phyloP scores from a whole-genome alignment of 495 filamentous ascomycete species.

The Stereocaulon alpinum region DNA sequence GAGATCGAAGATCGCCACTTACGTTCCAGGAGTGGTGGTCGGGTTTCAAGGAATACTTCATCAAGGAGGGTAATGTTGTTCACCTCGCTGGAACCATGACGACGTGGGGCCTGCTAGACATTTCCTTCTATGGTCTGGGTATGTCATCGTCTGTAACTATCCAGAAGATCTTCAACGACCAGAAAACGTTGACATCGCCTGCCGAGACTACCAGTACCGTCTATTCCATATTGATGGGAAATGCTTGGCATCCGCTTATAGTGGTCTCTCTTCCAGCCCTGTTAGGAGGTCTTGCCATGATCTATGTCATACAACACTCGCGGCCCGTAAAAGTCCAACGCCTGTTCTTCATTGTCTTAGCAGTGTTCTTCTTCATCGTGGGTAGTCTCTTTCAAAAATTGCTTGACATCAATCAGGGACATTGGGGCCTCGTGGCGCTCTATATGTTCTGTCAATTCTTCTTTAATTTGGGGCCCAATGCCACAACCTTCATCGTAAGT shows the following conservation, averaged over 20 bases:
- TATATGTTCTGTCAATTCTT: conserved; percentile 1
- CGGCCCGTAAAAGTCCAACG: background rate
- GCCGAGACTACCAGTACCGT: background rate
- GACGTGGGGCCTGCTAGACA: background rate
- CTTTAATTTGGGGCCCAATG: background rate
- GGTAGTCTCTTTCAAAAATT: background rate
- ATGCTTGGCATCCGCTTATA: background rate
- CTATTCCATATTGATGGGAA: background rate
- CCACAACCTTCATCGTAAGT: background rate
- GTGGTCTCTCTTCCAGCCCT: background rate
- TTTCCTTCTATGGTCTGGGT: background rate
- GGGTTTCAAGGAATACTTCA: background rate
- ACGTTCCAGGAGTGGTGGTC: background rate
- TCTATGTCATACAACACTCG: conserved; percentile 1
- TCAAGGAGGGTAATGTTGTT: background rate
- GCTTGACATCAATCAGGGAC: background rate
- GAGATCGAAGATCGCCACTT: background rate
- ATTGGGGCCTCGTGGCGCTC: background rate
- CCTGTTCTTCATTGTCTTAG: background rate
- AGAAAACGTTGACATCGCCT: background rate
- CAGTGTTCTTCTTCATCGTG: background rate
- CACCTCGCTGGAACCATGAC: background rate
- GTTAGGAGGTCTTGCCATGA: background rate
- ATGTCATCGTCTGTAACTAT: background rate
- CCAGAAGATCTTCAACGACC: background rate